phyloP scores from a whole-genome alignment of 2,329 filamentous ascomycete species.

The Bipolaris gigantea region DNA sequence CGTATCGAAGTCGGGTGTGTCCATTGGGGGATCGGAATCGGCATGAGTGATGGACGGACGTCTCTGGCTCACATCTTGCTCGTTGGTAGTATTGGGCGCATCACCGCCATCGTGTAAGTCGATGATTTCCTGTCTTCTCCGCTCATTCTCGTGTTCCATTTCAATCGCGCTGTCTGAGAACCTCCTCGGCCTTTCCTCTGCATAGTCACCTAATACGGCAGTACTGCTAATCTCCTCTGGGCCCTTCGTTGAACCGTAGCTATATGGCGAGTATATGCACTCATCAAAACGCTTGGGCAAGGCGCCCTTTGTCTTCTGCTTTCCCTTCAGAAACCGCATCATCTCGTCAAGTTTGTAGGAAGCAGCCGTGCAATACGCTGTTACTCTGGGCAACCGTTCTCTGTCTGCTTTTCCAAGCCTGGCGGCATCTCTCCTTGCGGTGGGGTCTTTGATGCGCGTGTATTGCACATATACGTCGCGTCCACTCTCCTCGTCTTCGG shows the following conservation, averaged over 20 bases:
- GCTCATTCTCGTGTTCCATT: conserved; percentile 61
- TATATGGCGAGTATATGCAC: conserved; percentile 94
- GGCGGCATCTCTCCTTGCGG: conserved; percentile 86
- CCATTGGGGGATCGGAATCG: conserved; percentile 37
- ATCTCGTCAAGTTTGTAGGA: conserved; percentile 87
- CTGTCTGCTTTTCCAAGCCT: conserved; percentile 91
- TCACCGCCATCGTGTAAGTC: conserved; percentile 56
- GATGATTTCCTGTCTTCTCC: conserved; percentile 63
- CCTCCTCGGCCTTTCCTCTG: conserved; percentile 58
- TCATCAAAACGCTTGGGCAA: conserved; percentile 94
- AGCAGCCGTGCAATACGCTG: conserved; percentile 93
- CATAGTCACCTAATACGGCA: conserved; percentile 32
- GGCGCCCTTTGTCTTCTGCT: conserved; percentile 73
- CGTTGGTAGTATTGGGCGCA: conserved; percentile 28
- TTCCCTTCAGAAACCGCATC: conserved; percentile 87
- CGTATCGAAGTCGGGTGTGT: conserved; percentile 76
- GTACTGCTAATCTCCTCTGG: conserved; percentile 42
- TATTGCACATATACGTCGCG: conserved; percentile 98
- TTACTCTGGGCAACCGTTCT: conserved; percentile 83
- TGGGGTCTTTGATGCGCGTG: conserved; percentile 95
- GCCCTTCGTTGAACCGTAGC: conserved; percentile 61
- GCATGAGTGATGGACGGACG: conserved; percentile 34
- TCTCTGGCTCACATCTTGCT: conserved; percentile 27
- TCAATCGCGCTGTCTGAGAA: conserved; percentile 75
- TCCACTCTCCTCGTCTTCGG: conserved; percentile 81